Base-by-base conservation (phyloP, 2,329 filamentous ascomycete species). In the Onygenales sp. region DNA sequence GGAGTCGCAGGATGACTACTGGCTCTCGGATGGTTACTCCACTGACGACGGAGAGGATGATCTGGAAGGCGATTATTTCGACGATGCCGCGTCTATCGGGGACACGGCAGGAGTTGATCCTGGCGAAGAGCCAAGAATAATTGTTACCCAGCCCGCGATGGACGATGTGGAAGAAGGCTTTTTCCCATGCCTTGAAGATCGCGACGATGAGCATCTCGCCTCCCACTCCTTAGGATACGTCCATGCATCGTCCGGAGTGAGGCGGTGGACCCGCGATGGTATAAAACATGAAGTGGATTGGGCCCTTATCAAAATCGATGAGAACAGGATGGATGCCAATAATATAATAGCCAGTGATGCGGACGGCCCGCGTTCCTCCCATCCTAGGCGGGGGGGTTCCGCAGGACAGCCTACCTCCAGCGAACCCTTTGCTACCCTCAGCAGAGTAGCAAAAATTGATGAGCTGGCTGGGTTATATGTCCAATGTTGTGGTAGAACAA, bases 231-330 rank as follows among this genome's bases (percentile, higher is more conserved):
- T 97, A 1, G 92, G 92, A 2, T 83, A 89, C 62, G 77, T 97
- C 3, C 89, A 94, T 63, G 92, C 92, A 0, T 94, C 89, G 0
- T 95, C 90, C 21, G 92, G 92, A 6, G 86, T 97, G 54, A 83
- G 89, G 4, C 83, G 92, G 33, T 85, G 87, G 65, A 78, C 76
- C 50, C 79, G 85, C 55, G 77, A 86, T 56, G 84, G 85, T 4
- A 74, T 94, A 27, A 76, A 88, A 5, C 92, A 96, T 66, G 92
- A 97, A 68, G 90, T 97, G 44, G 92, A 97, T 68, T 97, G 92
- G 92, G 90, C 91, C 0, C 74, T 97, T 2, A 90, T 97, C 61
- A 83, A 87, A 59, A 88, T 97, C 58, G 75, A 85, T 9, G 76
- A 84, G 3, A 79, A 84, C 9, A 82, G 92, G 1, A 73, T 84